Base-by-base conservation (phyloP, 345 rosid genomes). In the Balakata baccata region DNA sequence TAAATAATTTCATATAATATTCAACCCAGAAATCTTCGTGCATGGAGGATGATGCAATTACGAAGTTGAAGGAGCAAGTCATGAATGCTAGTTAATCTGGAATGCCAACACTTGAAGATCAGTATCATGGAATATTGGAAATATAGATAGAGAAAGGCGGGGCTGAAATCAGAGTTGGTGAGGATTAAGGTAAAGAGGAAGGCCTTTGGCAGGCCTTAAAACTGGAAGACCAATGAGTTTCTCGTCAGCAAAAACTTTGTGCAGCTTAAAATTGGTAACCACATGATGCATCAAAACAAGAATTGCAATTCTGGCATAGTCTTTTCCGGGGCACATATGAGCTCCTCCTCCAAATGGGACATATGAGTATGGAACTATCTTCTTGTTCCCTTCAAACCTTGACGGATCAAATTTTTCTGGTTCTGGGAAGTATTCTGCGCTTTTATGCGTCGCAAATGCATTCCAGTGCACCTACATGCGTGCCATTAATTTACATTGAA, bases 261-360 rank as follows among this genome's bases (percentile, higher is more conserved):
- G 62, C 20, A 72, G 13, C 62, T 13, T 72, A 67, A 72, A 72
- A 11, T 63, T 72, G 0, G 61, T 72, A n/a, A 72, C 69, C 51
- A 72, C 75, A 39, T 72, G 18, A 25, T 72, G 75, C 69, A 64
- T 58, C 61, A 72, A 51, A 2, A 64, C 69, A 6, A 72, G 75
- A n/a, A 72, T 63, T 34, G 75, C 59, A 72, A 72, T 51, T 37
- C 75, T 8, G 4, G 75, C 75, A 23, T 72, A 72, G 12, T 72
- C 75, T 63, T 72, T 72, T 6, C 75, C 75, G 6, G 75, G 75
- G 38, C 75, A 72, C 75, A 72, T 72, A 64, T 72, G 75, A 22
- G 62, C 69, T 39, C 75, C 75, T 51, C 75, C 75, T 34, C 75
- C 75, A 6, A 72, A 72, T 22, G 75, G 75, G 14, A 72, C 75